Evolutionary conservation across 2,329 filamentous ascomycete species (phyloP).

Genomic region (Fusarium denticulatum): DNA sequence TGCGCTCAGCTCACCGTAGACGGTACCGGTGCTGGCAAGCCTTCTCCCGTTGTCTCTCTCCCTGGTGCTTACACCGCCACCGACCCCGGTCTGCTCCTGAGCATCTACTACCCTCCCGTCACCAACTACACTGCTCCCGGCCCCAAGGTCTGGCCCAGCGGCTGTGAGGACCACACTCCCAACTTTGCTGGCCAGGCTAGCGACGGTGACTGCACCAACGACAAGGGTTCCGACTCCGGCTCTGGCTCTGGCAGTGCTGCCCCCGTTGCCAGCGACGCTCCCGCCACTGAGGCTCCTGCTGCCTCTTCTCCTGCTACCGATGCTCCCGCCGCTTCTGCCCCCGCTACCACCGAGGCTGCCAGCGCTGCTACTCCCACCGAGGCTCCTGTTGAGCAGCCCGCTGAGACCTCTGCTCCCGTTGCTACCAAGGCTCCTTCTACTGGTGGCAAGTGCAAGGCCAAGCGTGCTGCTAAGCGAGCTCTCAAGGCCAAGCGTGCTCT

Average conservation of each 20-base stretch:
- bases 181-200: slow-evolving; percentile 47
- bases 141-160: slow-evolving; percentile 48
- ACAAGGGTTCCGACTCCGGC: slow-evolving; percentile 26
- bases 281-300: slow-evolving; percentile 5
- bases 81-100: slow-evolving; percentile 48
- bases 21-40: slow-evolving; percentile 44
- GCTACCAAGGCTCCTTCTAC: slow-evolving; percentile 28
- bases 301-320: slow-evolving; percentile 4
- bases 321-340: slow-evolving; percentile 24
- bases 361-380: neutral
- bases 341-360: slow-evolving; percentile 17
- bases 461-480: slow-evolving; percentile 11
- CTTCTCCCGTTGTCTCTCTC: slow-evolving; percentile 45
- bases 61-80: slow-evolving; percentile 48
- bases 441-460: slow-evolving; percentile 26
- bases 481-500: slow-evolving; percentile 13
- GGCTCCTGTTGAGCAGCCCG: slow-evolving; percentile 15
- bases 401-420: slow-evolving; percentile 9
- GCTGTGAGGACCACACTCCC: slow-evolving; percentile 51
- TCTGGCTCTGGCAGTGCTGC: slow-evolving; percentile 17
- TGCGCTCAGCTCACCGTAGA: slow-evolving; percentile 50
- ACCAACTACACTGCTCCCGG: slow-evolving; percentile 48
- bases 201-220: slow-evolving; percentile 51
- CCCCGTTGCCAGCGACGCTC: slow-evolving; percentile 14
- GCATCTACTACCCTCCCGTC: slow-evolving; percentile 50